Base-by-base conservation (phyloP, 176 grass and related monocot genomes). In the Tillandsia leiboldiana region DNA sequence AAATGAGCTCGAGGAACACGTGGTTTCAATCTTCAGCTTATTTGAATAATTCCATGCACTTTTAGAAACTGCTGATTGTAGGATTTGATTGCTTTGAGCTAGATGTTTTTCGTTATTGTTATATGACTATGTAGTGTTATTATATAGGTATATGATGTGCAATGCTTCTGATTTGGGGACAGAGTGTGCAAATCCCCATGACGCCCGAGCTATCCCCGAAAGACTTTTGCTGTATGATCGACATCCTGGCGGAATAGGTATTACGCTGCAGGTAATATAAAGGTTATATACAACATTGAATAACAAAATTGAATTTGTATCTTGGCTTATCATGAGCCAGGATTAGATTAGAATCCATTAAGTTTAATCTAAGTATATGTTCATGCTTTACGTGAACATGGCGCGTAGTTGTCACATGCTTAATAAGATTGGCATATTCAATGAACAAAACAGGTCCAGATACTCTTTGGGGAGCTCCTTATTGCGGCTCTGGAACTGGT, bases 201-300 rank as follows among this genome's bases (percentile, higher is more conserved):
- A 85, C 80, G 83, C 75, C 63, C 89, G 84, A 72, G 71, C 73
- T 68, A 78, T 78, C 75, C 82, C 82, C 5, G 74, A 87, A 70
- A 92, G 93, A 81, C 76, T 90, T 79, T 81, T 92, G 27, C 74
- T 97, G 71, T 97, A 90, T 27, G 93, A 97, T 73, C 83, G 58
- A 71, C 89, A 92, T 61, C 93, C 89, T 50, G 89, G 93, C 26
- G 86, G 89, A 67, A 90, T 97, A 49, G 82, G 89, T 71, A 72
- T 92, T 63, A 79, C 77, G 33, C 71, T 66, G 48, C 77, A 90
- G 86, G 89, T 97, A 86, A 88, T 51, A 22, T 70, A 24, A 24
- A 61, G 53, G 10, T 84, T 13, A 78, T 76, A n/a, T 64, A 67
- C 48, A 49, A 56, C 52, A 58, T 22, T 42, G 4, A 65, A 48